Conservation (phyloP, 2,329 filamentous ascomycete genomes). For the Alternaria triticimaculans region DNA sequence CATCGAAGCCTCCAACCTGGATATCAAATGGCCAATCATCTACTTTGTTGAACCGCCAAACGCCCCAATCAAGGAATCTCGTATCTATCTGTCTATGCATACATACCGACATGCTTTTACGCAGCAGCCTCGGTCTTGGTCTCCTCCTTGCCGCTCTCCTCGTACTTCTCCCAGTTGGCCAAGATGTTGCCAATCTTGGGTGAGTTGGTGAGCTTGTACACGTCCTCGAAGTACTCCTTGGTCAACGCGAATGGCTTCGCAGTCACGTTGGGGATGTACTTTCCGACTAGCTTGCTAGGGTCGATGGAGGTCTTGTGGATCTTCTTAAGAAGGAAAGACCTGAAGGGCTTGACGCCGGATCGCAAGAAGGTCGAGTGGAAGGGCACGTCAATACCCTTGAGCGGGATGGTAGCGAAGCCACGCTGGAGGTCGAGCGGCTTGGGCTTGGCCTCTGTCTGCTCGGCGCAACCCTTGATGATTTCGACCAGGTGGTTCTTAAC, state of each 20-base stretch:
- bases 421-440: slow-evolving; percentile 87
- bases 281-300: slow-evolving; percentile 93
- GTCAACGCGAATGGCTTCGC: slow-evolving; percentile 93
- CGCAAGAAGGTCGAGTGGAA: slow-evolving; percentile 99
- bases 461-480: slow-evolving; percentile 88
- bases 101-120: slow-evolving; percentile 1
- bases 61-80: not conserved
- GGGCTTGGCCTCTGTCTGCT: slow-evolving; percentile 87
- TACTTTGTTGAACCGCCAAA: not conserved
- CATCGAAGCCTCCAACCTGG: slow-evolving; percentile 2
- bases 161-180: slow-evolving; percentile 72
- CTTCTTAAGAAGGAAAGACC: slow-evolving; percentile 98
- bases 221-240: slow-evolving; percentile 99
- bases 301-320: slow-evolving; percentile 99
- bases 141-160: slow-evolving; percentile 47
- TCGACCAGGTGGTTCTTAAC: slow-evolving; percentile 88
- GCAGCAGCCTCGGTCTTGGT: slow-evolving; percentile 30
- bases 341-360: slow-evolving; percentile 98
- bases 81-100: not conserved
- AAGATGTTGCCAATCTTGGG: slow-evolving; percentile 78
- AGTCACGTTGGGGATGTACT: slow-evolving; percentile 99
- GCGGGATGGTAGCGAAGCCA: slow-evolving; percentile 94
- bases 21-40: slow-evolving; percentile 8
- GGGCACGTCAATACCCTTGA: slow-evolving; percentile 96
- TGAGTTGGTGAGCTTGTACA: slow-evolving; percentile 89